A percentile compares a stretch with the other conserved stretches of the same genome.
Conservation (phyloP, 768 basidiomycete species). For the Filobasidium floriforme region DNA sequence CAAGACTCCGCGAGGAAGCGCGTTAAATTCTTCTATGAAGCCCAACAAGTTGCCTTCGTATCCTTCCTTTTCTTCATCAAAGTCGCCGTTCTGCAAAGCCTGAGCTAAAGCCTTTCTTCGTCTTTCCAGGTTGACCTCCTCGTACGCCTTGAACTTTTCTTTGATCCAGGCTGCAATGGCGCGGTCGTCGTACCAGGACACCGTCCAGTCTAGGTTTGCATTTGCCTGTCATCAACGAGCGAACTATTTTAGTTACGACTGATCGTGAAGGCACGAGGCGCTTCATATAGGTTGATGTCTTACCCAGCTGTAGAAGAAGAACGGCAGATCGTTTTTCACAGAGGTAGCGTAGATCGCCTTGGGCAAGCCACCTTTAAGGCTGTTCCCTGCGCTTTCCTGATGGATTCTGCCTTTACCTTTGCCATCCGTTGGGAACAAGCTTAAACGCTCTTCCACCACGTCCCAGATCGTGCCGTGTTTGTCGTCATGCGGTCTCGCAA, state of each 20-base stretch:
- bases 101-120: not conserved
- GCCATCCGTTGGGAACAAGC: not conserved
- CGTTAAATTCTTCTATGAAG: not conserved
- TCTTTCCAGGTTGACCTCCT: not conserved
- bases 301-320: not conserved
- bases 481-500: not conserved
- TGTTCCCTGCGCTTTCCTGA: not conserved
- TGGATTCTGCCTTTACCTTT: not conserved
- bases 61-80: not conserved
- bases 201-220: not conserved
- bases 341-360: not conserved
- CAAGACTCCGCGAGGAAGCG: not conserved
- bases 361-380: not conserved
- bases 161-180: not conserved
- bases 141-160: not conserved
- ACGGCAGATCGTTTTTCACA: not conserved
- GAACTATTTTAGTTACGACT: not conserved
- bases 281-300: not conserved
- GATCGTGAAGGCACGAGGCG: not conserved
- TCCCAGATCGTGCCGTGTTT: not conserved
- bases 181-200: not conserved
- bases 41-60: not conserved
- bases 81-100: not conserved
- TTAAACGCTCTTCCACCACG: not conserved
- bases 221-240: not conserved